Conservation (phyloP, 2,329 filamentous ascomycete genomes). For the Epichloe aotearoae region DNA sequence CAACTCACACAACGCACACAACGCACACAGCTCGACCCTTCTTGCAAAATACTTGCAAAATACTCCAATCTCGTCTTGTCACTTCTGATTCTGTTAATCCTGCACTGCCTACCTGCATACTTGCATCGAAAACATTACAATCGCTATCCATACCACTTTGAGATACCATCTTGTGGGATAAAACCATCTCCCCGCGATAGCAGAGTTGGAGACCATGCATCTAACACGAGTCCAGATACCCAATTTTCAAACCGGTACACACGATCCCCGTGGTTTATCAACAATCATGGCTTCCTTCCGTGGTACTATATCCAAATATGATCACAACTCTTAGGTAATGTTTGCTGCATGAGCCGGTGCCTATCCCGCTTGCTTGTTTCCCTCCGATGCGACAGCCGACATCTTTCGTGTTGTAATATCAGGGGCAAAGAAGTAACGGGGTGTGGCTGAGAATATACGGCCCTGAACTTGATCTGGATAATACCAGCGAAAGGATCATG, state of each 20-base stretch:
- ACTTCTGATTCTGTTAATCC: background rate
- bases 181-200: background rate
- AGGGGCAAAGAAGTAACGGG: slow-evolving; percentile 8
- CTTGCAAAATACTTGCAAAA: too few relatives aligned
- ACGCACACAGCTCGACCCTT: background rate
- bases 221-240: slow-evolving; percentile 6
- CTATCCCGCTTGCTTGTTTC: slow-evolving; percentile 11
- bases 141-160: background rate
- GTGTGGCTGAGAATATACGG: slow-evolving; percentile 73
- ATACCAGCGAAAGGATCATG: slow-evolving; percentile 99
- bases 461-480: slow-evolving; percentile 93
- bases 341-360: slow-evolving; percentile 53
- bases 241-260: slow-evolving; percentile 14
- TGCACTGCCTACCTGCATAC: background rate
- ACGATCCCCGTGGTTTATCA: slow-evolving; percentile 9
- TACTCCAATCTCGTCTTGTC: background rate
- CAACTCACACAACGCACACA: background rate
- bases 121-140: background rate
- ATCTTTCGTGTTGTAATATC: background rate
- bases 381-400: background rate
- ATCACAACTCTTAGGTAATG: slow-evolving; percentile 28
- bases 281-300: slow-evolving; percentile 22
- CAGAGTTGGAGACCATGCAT: background rate
- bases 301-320: slow-evolving; percentile 23
- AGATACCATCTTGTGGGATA: background rate